phyloP scores from a whole-genome alignment of 306 rosid species.

The Biancaea sappan region DNA sequence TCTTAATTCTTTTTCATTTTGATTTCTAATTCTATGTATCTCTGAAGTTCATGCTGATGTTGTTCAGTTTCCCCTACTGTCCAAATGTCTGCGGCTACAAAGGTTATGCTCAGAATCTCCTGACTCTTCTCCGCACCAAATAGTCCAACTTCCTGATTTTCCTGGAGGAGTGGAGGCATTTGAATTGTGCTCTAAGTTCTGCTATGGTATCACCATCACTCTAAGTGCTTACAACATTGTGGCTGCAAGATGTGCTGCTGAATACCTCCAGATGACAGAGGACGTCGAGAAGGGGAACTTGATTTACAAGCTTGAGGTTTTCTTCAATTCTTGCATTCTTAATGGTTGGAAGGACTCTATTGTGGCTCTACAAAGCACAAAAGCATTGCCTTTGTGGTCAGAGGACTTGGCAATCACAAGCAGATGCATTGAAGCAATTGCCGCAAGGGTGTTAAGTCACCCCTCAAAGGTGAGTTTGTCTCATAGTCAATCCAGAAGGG shows the following conservation, averaged over 20 bases:
- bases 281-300: slow-evolving; percentile 95
- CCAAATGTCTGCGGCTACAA: slow-evolving; percentile 84
- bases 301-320: slow-evolving; percentile 79
- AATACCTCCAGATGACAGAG: slow-evolving; percentile 91
- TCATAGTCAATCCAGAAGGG: slow-evolving; percentile 73
- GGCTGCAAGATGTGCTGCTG: slow-evolving; percentile 81
- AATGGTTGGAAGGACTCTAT: slow-evolving; percentile 93
- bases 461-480: slow-evolving; percentile 84
- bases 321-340: slow-evolving; percentile 89
- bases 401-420: slow-evolving; percentile 81
- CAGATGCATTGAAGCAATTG: slow-evolving; percentile 82
- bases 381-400: slow-evolving; percentile 73
- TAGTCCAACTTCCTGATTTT: slow-evolving; percentile 84
- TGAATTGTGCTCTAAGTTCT: slow-evolving; percentile 93
- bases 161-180: slow-evolving; percentile 88
- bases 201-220: slow-evolving; percentile 89
- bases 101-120: slow-evolving; percentile 75
- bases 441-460: slow-evolving; percentile 66
- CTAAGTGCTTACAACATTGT: slow-evolving; percentile 95
- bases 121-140: slow-evolving; percentile 69
- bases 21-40: not conserved
- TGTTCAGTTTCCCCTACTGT: slow-evolving; percentile 90
- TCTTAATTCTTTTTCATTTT: not conserved
- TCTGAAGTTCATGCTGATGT: slow-evolving; percentile 40
- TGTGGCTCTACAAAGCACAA: slow-evolving; percentile 84